Conservation (phyloP, 2,329 filamentous ascomycete genomes). For the Macrophomina tecta region DNA sequence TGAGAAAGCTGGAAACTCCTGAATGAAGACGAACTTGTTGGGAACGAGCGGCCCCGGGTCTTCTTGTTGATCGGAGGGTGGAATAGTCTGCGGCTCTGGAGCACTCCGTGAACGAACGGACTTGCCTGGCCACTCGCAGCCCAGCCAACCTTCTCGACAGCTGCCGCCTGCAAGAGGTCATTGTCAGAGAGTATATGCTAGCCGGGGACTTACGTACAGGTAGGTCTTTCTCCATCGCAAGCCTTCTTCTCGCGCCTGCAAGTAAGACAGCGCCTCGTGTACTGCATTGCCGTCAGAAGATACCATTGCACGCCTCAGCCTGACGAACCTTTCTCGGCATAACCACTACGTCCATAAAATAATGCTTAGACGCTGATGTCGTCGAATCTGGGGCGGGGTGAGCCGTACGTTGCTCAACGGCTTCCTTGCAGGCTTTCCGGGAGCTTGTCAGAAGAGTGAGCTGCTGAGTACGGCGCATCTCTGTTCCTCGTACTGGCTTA, state of each 20-base stretch:
- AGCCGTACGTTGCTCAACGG: not conserved
- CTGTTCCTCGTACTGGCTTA: not conserved
- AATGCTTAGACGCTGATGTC: not conserved
- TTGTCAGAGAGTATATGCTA: not conserved
- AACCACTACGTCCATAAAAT: not conserved
- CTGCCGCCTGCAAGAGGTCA: not conserved
- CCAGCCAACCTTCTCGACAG: not conserved
- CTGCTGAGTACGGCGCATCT: not conserved
- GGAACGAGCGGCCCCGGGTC: not conserved
- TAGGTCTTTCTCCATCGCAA: constrained; percentile 4
- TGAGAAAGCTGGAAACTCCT: not conserved
- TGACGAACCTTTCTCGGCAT: not conserved
- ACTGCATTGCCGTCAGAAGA: not conserved
- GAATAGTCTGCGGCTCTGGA: not conserved
- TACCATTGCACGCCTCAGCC: not conserved
- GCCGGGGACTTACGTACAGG: not conserved
- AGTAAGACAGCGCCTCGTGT: constrained; percentile 2
- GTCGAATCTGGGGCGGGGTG: not conserved
- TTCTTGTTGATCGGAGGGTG: not conserved
- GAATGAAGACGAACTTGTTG: not conserved
- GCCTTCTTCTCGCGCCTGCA: not conserved
- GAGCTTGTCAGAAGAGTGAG: not conserved
- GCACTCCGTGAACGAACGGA: not conserved
- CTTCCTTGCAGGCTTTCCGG: not conserved
- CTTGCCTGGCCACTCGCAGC: not conserved